phyloP scores from a whole-genome alignment of 768 basidiomycete species.

The Suillus americanus region DNA sequence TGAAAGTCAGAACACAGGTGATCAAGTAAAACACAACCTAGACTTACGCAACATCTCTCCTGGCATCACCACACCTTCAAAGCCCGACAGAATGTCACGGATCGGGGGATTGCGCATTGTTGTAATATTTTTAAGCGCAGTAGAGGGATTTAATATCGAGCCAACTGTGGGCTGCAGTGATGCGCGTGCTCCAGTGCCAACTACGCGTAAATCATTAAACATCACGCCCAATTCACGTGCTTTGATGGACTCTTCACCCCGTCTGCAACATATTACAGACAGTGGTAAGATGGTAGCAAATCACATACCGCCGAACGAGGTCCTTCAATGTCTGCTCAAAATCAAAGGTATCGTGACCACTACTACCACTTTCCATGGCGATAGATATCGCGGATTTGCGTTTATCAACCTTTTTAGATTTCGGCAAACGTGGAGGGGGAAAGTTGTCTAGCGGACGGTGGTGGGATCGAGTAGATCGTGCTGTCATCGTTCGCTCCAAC shows the following conservation, averaged over 20 bases:
- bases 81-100: slow-evolving; percentile 51
- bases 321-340: slow-evolving; percentile 28
- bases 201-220: slow-evolving; percentile 58
- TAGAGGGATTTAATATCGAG: slow-evolving; percentile 56
- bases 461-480: background rate
- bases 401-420: background rate
- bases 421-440: background rate
- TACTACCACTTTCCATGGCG: slow-evolving; percentile 8
- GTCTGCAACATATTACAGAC: slow-evolving; percentile 31
- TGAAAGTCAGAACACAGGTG: background rate
- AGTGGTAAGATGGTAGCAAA: background rate
- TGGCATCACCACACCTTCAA: slow-evolving; percentile 56
- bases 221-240: slow-evolving; percentile 58
- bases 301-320: slow-evolving; percentile 23
- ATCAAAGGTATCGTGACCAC: slow-evolving; percentile 37
- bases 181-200: slow-evolving; percentile 56
- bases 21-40: background rate
- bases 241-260: slow-evolving; percentile 48
- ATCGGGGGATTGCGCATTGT: slow-evolving; percentile 58
- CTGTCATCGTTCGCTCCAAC: background rate
- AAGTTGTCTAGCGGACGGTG: background rate
- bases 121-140: slow-evolving; percentile 43
- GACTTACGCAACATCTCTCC: slow-evolving; percentile 71
- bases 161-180: slow-evolving; percentile 60
- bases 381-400: background rate